These are phyloP conservation scores for Crithidia mellificae DNA, from an alignment of 208 protist genomes.

Conservation along the genomic window DNA sequence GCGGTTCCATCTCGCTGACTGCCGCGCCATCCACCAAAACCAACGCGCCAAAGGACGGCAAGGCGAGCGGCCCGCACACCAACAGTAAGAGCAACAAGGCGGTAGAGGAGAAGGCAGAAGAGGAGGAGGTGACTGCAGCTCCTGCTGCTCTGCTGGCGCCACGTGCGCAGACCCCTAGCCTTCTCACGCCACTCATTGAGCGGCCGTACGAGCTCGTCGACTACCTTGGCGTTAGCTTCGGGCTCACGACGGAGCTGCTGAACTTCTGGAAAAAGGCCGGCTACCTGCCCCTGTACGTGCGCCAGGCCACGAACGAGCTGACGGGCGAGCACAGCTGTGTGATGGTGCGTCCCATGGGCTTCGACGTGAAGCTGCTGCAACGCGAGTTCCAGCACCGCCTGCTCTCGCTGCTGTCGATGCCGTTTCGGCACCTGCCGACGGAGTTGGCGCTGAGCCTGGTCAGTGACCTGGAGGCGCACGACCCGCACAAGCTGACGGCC, in stretches of 20 bases:
- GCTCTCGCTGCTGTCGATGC: conserved; percentile 89
- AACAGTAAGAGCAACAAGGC: not conserved
- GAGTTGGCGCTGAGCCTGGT: conserved; percentile 89
- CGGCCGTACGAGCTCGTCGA: conserved; percentile 93
- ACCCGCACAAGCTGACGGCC: conserved; percentile 46
- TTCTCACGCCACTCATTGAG: conserved; percentile 87
- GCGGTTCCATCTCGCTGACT: conserved; percentile 81
- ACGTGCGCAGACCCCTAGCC: conserved; percentile 61
- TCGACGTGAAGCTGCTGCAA: conserved; percentile 60
- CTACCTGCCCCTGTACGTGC: conserved; percentile 92
- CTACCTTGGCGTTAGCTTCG: conserved; percentile 98
- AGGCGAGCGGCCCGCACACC: not conserved
- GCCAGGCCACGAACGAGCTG: conserved; percentile 95
- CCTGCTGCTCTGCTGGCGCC: conserved; percentile 31
- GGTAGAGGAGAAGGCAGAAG: conserved; percentile 5
- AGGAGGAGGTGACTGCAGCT: conserved; percentile 17
- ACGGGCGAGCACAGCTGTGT: conserved; percentile 99
- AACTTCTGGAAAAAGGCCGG: conserved; percentile 96
- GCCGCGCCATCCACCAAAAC: conserved; percentile 12
- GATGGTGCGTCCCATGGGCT: conserved; percentile 93
- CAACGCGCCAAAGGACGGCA: too few species aligned
- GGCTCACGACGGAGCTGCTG: conserved; percentile 95
- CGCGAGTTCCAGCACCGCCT: conserved; percentile 94
- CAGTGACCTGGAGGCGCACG: conserved; percentile 51
- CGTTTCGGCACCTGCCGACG: conserved; percentile 88